Evolutionary conservation across 2,329 filamentous ascomycete genomes (phyloP), one percentile per base, ranked within the genome.

Genomic region (Scedosporium dehoogii): DNA sequence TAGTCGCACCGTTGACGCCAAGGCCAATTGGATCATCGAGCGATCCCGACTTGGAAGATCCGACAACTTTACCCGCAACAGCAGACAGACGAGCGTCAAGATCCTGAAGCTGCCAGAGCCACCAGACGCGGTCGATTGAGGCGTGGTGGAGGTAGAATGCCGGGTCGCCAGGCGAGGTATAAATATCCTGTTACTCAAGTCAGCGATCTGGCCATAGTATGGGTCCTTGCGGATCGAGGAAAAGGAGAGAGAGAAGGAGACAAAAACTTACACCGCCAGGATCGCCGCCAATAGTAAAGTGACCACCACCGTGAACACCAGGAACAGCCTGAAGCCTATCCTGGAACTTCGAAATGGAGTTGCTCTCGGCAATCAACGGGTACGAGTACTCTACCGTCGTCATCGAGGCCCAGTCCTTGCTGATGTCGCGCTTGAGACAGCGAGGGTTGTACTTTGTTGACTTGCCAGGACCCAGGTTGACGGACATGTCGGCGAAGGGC

Each of bases 271-370:
- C 53, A 46, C 57, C 58, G 9, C 63, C 63, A 14, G 65, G 60
- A 38, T 66, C 63, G 46, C 79, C 79, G 16, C 74, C 76, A n/a
- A 76, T 72, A 9, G 71, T 72, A 65, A 72, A 77, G 66, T 79
- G 77, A 0, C 76, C 76, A 18, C 69, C 75, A 4, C 68, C 69
- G 67, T 77, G 76, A 5, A 78, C 56, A 9, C 25, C 23, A 16
- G 16, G 16, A n/a, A 46, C 21, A 18, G 16, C 42, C 58, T 60
- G 58, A 10, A 58, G 27, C 14, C 25, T 38, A 41, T 67, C 58
- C 33, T 66, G 65, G 42, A 67, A 66, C 21, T 38, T 61, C 58
- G 62, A 59, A 16, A 66, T 63, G 12, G 62, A 33, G 3, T 55
- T 62, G 61, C 62, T 64, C 7, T 63, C 42, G 21, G 58, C 61